A percentile compares a stretch with the other conserved stretches of the same genome.
Evolutionary conservation across 805 yeast genomes (phyloP).

Genomic region (Blastobotrys attinorum): DNA sequence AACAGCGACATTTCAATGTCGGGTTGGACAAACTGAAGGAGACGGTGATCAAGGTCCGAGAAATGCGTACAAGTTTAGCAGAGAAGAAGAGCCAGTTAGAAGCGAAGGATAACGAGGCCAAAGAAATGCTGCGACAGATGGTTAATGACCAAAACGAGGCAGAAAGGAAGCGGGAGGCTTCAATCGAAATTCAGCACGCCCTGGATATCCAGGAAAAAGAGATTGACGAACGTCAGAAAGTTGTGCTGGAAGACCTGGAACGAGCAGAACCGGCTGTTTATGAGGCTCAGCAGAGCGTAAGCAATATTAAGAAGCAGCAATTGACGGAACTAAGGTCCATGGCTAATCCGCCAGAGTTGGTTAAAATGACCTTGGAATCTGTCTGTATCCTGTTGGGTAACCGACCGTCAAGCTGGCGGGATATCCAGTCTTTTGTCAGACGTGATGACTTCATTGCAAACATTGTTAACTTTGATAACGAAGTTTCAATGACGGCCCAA

Average conservation of each 20-base stretch:
- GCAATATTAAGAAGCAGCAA: slow-evolving; percentile 86
- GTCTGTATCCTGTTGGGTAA: slow-evolving; percentile 80
- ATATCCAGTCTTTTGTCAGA: slow-evolving; percentile 71
- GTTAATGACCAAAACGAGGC: slow-evolving; percentile 84
- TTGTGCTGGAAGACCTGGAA: slow-evolving; percentile 58
- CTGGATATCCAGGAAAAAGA: slow-evolving; percentile 58
- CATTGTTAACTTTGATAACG: slow-evolving; percentile 68
- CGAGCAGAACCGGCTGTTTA: slow-evolving; percentile 75
- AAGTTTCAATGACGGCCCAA: slow-evolving; percentile 44
- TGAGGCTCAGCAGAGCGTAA: slow-evolving; percentile 86
- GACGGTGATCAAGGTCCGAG: slow-evolving; percentile 64
- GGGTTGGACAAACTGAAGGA: slow-evolving; percentile 75
- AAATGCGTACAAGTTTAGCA: slow-evolving; percentile 46
- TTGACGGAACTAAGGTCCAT: slow-evolving; percentile 82
- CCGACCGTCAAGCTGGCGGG: slow-evolving; percentile 61
- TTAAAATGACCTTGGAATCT: slow-evolving; percentile 77
- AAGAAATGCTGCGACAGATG: slow-evolving; percentile 63
- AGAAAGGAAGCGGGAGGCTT: slow-evolving; percentile 81
- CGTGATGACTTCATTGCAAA: slow-evolving; percentile 80
- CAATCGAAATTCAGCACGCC: slow-evolving; percentile 64
- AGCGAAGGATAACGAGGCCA: slow-evolving; percentile 60
- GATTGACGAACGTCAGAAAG: slow-evolving; percentile 43
- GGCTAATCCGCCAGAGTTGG: slow-evolving; percentile 85
- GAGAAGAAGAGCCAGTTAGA: slow-evolving; percentile 43
- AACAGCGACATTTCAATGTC: slow-evolving; percentile 59